Evolutionary conservation across 768 basidiomycete genomes (phyloP), one percentile per base, ranked within the genome.

Genomic region (Chalciporus chontae): DNA sequence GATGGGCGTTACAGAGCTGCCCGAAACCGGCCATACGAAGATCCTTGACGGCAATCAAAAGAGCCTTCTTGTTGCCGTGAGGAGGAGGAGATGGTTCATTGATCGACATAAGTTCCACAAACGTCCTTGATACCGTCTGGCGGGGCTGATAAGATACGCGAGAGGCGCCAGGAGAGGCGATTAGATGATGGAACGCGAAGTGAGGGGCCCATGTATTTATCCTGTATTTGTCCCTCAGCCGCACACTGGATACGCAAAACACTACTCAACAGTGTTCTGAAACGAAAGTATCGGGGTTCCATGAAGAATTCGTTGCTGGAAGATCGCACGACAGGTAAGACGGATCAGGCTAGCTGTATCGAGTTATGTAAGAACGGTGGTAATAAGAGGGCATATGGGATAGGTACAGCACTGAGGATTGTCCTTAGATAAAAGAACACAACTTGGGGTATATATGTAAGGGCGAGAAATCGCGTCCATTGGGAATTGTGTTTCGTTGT

Each of bases 11-110:
- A 8, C 8, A 3, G 15, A 66, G 57, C 19, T 9, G 34, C 8
- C 6, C 2, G 9, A 44, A 47, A 8, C 21, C 42, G 29, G 18
- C 4, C 3, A 45, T 15, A 3, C 11, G 7, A 34, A 53, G 55
- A 18, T 52, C 6, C 39, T 29, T 8, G 18, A 66, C 52, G 34
- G 51, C 67, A 29, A 66, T 58, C 50, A 66, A 56, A 37, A 68
- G 56, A 1, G 50, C 65, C 44, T 31, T 59, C 50, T 49, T 66
- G 18, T 38, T 45, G 36, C 52, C 51, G 17, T 15, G 14, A 10
- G 37, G 17, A 10, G 29, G 39, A 14, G 2, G 2, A 45, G 47
- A 15, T 18, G 47, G 17, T 18, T 41, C 40, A 43, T 17, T 19
- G 8, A 43, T 32, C 17, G 17, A 31, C 29, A 47, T 40, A 8